Evolutionary conservation across 129 eudicot genomes (phyloP).

Genomic region (Arctium lappa): DNA sequence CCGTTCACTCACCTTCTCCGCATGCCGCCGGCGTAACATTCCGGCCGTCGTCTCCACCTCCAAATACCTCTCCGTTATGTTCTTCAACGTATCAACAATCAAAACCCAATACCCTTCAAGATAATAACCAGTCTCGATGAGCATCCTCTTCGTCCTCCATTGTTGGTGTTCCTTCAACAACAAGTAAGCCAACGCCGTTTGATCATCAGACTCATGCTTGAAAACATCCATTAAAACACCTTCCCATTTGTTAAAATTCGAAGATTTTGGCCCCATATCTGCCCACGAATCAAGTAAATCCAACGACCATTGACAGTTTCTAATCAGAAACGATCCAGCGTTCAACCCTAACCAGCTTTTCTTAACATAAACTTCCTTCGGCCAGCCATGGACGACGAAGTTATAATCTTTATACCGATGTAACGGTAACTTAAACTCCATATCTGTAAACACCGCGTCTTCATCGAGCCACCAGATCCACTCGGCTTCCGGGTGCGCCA

Average conservation of each 20-base stretch:
- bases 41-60: constrained; percentile 31
- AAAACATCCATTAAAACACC: constrained; percentile 17
- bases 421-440: constrained; percentile 47
- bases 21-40: constrained; percentile 41
- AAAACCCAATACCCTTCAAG: constrained; percentile 72
- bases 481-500: constrained; percentile 56
- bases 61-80: constrained; percentile 27
- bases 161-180: constrained; percentile 45
- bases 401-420: constrained; percentile 31
- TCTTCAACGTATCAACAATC: constrained; percentile 42
- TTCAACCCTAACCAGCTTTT: constrained; percentile 73
- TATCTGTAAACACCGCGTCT: constrained; percentile 51
- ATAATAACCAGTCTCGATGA: constrained; percentile 53
- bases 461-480: constrained; percentile 67
- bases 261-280: constrained; percentile 53
- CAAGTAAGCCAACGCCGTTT: constrained; percentile 57
- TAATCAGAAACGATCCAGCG: constrained; percentile 67
- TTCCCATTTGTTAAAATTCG: constrained; percentile 52
- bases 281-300: constrained; percentile 69
- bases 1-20: constrained; percentile 45
- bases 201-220: constrained; percentile 42
- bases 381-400: constrained; percentile 43
- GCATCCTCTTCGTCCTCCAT: constrained; percentile 43
- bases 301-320: constrained; percentile 79
- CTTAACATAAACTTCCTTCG: constrained; percentile 36